phyloP scores from a whole-genome alignment of 2,329 filamentous ascomycete species.

The Verticillium nubilum region DNA sequence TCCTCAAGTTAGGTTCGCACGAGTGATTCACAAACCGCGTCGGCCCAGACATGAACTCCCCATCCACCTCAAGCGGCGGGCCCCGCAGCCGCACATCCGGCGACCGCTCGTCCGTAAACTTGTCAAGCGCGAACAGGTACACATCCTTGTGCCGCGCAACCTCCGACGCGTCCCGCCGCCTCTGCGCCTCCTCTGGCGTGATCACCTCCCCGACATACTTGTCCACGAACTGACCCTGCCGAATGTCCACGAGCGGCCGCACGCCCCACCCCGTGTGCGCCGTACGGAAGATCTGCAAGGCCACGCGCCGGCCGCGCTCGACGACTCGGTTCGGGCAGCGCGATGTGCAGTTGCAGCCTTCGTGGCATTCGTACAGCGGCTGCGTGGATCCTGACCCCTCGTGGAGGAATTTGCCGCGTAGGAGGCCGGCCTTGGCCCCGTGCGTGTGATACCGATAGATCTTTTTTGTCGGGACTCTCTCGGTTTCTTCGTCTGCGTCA shows the following conservation, averaged over 20 bases:
- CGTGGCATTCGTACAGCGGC: constrained; percentile 78
- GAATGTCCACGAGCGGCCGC: constrained; percentile 57
- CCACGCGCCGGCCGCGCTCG: constrained; percentile 64
- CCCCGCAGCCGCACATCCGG: constrained; percentile 51
- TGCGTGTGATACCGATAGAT: constrained; percentile 60
- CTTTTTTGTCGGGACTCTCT: constrained; percentile 11
- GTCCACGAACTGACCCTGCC: constrained; percentile 73
- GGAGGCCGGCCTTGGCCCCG: constrained; percentile 44
- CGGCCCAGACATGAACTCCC: constrained; percentile 72
- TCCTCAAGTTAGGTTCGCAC: constrained; percentile 72
- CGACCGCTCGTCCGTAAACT: constrained; percentile 59
- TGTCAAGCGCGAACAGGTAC: constrained; percentile 78
- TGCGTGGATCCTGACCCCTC: constrained; percentile 31
- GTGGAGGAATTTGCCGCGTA: constrained; percentile 45
- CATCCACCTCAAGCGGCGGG: constrained; percentile 57
- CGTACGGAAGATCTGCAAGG: constrained; percentile 74
- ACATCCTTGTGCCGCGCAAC: constrained; percentile 62
- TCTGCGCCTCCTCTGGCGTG: constrained; percentile 57
- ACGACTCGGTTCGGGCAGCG: constrained; percentile 72
- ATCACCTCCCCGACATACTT: constrained; percentile 71
- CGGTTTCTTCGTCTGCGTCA: constrained; percentile 15
- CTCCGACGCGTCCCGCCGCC: constrained; percentile 52
- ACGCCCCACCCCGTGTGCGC: constrained; percentile 71
- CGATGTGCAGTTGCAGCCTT: constrained; percentile 58
- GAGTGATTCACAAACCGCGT: constrained; percentile 81